Conservation (phyloP, 805 yeast species). For the Wickerhamiella alocasiicola region DNA sequence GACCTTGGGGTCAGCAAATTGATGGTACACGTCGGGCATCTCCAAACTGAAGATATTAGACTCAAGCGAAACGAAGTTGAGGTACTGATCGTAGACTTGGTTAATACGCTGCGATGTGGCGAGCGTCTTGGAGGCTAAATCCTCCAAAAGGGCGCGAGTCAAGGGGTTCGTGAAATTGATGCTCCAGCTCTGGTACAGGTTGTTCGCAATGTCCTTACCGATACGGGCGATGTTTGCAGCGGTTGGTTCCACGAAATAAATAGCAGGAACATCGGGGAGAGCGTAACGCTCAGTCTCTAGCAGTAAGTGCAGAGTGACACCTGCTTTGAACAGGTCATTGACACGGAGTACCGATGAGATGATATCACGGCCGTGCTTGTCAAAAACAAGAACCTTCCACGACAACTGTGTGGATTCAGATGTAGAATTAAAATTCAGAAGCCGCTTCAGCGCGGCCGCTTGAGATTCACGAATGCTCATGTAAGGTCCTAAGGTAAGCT, state of each 20-base stretch:
- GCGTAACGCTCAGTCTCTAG: slow-evolving; percentile 64
- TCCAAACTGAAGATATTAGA: slow-evolving; percentile 80
- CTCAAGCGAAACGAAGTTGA: slow-evolving; percentile 86
- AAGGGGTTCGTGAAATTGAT: slow-evolving; percentile 79
- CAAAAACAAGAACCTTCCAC: slow-evolving; percentile 88
- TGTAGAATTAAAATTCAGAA: slow-evolving; percentile 71
- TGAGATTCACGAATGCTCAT: slow-evolving; percentile 11
- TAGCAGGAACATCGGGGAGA: slow-evolving; percentile 86
- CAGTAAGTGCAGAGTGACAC: slow-evolving; percentile 79
- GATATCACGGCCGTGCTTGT: slow-evolving; percentile 66
- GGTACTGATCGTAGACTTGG: slow-evolving; percentile 89
- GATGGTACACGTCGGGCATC: slow-evolving; percentile 48
- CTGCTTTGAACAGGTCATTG: slow-evolving; percentile 77
- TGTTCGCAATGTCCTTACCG: slow-evolving; percentile 57
- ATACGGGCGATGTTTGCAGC: slow-evolving; percentile 58
- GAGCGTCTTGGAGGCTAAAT: slow-evolving; percentile 69
- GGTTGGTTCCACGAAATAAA: slow-evolving; percentile 85
- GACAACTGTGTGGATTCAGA: slow-evolving; percentile 26
- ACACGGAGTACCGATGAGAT: slow-evolving; percentile 87
- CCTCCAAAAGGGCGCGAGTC: slow-evolving; percentile 68
- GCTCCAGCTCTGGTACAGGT: slow-evolving; percentile 66
- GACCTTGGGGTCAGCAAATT: slow-evolving; percentile 57
- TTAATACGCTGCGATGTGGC: slow-evolving; percentile 56
- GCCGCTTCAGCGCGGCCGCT: slow-evolving; percentile 35
- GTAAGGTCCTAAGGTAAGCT: no score